A percentile compares a stretch with the other conserved stretches of the same genome.
Evolutionary conservation across 345 rosid genomes (phyloP).

Genomic region (Linum lewisii): DNA sequence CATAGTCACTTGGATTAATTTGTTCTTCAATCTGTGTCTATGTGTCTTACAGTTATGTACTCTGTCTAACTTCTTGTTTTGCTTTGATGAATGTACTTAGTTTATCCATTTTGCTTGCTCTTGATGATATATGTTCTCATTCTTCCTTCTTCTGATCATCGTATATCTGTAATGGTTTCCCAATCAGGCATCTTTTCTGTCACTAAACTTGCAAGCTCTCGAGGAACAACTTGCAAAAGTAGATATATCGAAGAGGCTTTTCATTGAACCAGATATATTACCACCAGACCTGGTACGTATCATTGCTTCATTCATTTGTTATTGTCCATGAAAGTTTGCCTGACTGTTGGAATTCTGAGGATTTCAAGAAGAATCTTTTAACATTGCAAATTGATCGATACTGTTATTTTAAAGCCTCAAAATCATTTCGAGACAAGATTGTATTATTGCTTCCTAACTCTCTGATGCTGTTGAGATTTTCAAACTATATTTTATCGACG

Average conservation of each 20-base stretch:
- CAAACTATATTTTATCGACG: too few relatives aligned
- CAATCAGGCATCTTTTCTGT: slow-evolving; percentile 50
- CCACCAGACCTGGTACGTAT: slow-evolving; percentile 51
- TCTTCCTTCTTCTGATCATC: background rate
- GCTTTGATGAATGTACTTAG: background rate
- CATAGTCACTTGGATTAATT: too few relatives aligned
- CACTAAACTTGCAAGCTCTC: slow-evolving; percentile 56
- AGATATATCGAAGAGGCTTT: slow-evolving; percentile 54
- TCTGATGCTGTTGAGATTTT: too few relatives aligned
- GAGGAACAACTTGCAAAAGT: slow-evolving; percentile 53
- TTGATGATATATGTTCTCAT: background rate
- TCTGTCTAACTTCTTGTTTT: too few relatives aligned
- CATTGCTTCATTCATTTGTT: background rate
- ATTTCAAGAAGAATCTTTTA: too few relatives aligned
- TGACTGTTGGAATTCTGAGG: background rate
- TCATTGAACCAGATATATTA: slow-evolving; percentile 62
- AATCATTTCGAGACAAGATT: too few relatives aligned
- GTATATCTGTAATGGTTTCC: background rate
- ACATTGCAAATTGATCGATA: too few relatives aligned
- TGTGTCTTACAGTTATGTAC: too few relatives aligned
- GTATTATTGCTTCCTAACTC: too few relatives aligned
- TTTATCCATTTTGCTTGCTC: background rate
- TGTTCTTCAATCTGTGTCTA: too few relatives aligned
- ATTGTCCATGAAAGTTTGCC: background rate
- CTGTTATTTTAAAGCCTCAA: too few relatives aligned